Evolutionary conservation across 2,329 filamentous ascomycete species (phyloP).

Genomic region (Monosporascus sp.): DNA sequence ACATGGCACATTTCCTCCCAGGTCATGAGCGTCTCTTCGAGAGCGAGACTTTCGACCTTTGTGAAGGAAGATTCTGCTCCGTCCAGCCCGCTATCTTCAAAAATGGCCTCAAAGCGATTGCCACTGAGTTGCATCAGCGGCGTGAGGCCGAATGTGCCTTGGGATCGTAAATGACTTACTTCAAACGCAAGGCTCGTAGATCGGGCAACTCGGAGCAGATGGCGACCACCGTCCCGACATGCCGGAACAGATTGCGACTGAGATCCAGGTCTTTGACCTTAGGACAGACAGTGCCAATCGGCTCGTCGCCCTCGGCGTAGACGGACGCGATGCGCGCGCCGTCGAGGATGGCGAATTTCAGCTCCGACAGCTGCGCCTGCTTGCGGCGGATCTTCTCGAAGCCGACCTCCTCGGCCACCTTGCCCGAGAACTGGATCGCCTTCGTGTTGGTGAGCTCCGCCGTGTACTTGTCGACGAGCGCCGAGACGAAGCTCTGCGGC

Average conservation of each 20-base stretch:
- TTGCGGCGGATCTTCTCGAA: conserved; percentile 87
- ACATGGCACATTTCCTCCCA: conserved; percentile 60
- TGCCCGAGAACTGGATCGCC: conserved; percentile 66
- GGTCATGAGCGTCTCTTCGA: conserved; percentile 61
- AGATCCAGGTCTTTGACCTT: conserved; percentile 76
- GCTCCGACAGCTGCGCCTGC: conserved; percentile 70
- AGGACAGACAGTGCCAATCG: conserved; percentile 50
- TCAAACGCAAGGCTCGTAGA: conserved; percentile 62
- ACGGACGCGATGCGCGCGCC: conserved; percentile 55
- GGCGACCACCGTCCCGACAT: conserved; percentile 58
- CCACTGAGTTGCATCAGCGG: conserved; percentile 46
- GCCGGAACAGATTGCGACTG: conserved; percentile 74
- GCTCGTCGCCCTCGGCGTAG: conserved; percentile 26
- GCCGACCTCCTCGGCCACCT: conserved; percentile 87
- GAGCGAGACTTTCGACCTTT: conserved; percentile 53
- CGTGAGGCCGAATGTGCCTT: background rate
- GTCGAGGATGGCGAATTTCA: conserved; percentile 79
- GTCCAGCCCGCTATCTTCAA: conserved; percentile 35
- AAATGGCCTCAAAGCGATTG: conserved; percentile 58
- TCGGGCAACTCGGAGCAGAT: conserved; percentile 68
- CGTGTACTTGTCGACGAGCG: conserved; percentile 79
- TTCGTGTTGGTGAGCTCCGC: conserved; percentile 43
- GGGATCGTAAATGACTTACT: conserved; percentile 45
- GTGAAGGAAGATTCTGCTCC: conserved; percentile 37
- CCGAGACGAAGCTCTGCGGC: conserved; percentile 70